A percentile compares a stretch with the other conserved stretches of the same genome.
phyloP scores from a whole-genome alignment of 148 eudicot species.

The Euryodendron excelsum region DNA sequence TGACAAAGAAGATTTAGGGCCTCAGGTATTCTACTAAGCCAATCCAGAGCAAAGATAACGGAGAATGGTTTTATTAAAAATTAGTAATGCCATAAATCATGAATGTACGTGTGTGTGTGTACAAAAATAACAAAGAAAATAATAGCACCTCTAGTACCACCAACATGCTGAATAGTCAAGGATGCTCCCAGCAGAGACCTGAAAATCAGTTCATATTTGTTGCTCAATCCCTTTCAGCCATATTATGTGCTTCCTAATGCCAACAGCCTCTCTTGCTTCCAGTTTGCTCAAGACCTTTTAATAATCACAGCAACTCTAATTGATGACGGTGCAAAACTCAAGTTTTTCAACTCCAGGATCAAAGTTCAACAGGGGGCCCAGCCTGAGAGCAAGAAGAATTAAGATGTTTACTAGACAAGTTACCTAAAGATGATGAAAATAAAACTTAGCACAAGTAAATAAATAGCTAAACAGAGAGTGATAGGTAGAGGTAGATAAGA shows the following conservation, averaged over 20 bases:
- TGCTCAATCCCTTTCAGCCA: conserved; percentile 12
- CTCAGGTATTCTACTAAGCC: background rate
- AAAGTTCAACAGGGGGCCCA: conserved; percentile 15
- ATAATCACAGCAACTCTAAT: conserved; percentile 15
- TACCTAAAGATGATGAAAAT: background rate
- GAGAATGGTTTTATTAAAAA: background rate
- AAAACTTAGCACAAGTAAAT: background rate
- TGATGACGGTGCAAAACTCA: conserved; percentile 6
- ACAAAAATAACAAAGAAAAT: background rate
- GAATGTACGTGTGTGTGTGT: background rate
- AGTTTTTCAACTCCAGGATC: background rate
- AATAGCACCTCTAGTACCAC: background rate
- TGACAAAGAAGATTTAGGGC: background rate
- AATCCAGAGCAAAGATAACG: background rate
- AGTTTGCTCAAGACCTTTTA: conserved; percentile 20
- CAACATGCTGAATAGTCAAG: background rate
- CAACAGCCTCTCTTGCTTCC: conserved; percentile 14
- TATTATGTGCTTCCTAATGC: background rate
- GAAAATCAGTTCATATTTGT: background rate
- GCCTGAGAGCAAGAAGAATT: background rate
- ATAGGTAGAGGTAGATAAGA: too few species aligned
- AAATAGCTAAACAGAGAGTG: background rate
- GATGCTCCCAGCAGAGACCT: conserved; percentile 3
- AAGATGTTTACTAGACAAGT: too few species aligned
- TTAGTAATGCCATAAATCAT: background rate